Evolutionary conservation across 179 eudicot species (phyloP).

Genomic region (Vitellaria paradoxa): DNA sequence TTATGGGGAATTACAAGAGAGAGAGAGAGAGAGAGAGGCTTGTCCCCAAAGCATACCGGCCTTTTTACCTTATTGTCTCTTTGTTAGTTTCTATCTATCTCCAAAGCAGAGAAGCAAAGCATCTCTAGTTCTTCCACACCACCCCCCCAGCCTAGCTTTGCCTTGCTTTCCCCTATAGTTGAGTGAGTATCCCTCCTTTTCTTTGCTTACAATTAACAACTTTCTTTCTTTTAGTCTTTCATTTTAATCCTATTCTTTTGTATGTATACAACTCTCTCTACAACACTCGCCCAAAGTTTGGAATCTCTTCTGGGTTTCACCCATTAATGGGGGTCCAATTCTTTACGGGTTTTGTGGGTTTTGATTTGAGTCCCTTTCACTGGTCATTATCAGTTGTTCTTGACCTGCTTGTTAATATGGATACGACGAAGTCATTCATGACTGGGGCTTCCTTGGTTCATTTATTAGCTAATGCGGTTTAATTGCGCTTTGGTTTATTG

Average conservation of each 20-base stretch:
- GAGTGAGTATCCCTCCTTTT: conserved; percentile 57
- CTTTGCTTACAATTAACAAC: conserved; percentile 75
- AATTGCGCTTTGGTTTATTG: too few species aligned
- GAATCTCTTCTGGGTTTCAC: conserved; percentile 35
- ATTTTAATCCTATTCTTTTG: conserved; percentile 4
- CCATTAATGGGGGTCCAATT: conserved; percentile 15
- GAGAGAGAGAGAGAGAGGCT: conserved; percentile 26
- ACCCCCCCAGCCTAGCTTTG: conserved; percentile 15
- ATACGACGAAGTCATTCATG: background rate
- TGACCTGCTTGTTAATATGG: background rate
- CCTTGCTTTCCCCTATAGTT: conserved; percentile 45
- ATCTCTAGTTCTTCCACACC: conserved; percentile 37
- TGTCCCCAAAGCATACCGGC: conserved; percentile 39
- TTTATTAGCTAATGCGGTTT: too few species aligned
- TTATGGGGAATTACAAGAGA: conserved; percentile 8
- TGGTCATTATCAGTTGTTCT: background rate
- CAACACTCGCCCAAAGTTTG: conserved; percentile 40
- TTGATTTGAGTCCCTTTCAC: conserved; percentile 4
- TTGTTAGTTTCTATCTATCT: conserved; percentile 11
- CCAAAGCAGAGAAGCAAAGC: conserved; percentile 67
- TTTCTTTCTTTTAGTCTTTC: conserved; percentile 9
- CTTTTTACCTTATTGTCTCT: conserved; percentile 19
- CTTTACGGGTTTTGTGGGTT: conserved; percentile 18
- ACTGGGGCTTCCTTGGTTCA: background rate
- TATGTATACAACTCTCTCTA: conserved; percentile 25